A percentile compares a stretch with the other conserved stretches of the same genome.
Evolutionary conservation across 2,329 filamentous ascomycete species (phyloP).

Genomic region (Colletotrichum filicis): DNA sequence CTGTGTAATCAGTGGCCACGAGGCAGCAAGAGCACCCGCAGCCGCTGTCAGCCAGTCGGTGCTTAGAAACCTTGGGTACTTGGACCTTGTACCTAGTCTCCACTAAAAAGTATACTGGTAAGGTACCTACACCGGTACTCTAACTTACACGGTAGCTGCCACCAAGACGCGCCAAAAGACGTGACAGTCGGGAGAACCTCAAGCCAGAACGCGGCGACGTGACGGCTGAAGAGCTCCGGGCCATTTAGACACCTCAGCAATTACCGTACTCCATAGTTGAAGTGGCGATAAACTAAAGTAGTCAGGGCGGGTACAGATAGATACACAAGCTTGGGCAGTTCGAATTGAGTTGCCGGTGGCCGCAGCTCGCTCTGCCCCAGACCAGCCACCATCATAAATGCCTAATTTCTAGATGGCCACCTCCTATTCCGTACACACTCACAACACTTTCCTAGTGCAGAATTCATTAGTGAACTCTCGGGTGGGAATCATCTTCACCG

Average conservation of each 20-base stretch:
- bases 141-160: not conserved
- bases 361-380: not conserved
- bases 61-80: not conserved
- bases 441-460: not conserved
- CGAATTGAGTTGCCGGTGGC: not conserved
- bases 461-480: not conserved
- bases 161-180: slow-evolving; percentile 1
- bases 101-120: not conserved
- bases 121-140: not conserved
- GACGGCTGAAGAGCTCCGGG: not conserved
- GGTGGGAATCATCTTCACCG: not conserved
- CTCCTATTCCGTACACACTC: not conserved
- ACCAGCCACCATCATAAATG: not conserved
- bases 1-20: slow-evolving; percentile 19
- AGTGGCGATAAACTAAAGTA: not conserved
- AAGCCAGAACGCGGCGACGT: not conserved
- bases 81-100: not conserved
- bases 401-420: not conserved
- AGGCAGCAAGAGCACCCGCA: slow-evolving; percentile 14
- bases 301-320: not conserved
- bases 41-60: slow-evolving; percentile 7
- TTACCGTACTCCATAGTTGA: not conserved
- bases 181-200: not conserved
- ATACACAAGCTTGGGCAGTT: not conserved
- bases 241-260: not conserved